These are phyloP conservation scores for Triticum urartu DNA, from an alignment of 176 grass and related monocot species.

Conservation along the genomic window DNA sequence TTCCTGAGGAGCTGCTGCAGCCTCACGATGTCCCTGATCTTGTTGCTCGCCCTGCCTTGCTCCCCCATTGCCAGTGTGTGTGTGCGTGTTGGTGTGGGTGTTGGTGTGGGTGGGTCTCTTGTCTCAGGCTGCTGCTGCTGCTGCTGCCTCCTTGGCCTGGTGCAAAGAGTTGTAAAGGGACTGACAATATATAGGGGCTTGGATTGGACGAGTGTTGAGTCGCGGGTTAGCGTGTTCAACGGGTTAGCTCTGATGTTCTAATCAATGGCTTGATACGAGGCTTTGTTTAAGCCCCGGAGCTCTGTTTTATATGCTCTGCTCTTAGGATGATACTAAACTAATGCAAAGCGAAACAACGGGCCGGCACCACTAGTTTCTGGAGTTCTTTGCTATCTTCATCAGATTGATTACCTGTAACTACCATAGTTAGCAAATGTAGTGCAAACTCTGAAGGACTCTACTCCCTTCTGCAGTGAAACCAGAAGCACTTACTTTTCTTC, in stretches of 20 bases:
- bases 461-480: background rate
- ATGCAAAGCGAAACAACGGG: background rate
- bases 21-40: conserved; percentile 56
- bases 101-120: background rate
- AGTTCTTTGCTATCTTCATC: background rate
- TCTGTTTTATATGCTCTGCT: conserved; percentile 23
- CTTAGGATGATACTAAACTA: conserved; percentile 31
- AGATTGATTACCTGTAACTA: background rate
- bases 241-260: conserved; percentile 43
- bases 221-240: background rate
- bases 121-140: conserved; percentile 12
- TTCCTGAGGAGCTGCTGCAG: conserved; percentile 53
- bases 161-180: conserved; percentile 5
- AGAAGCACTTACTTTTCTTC: background rate
- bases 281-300: conserved; percentile 11
- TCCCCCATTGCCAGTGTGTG: conserved; percentile 31
- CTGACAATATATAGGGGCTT: conserved; percentile 46
- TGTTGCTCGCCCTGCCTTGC: conserved; percentile 45
- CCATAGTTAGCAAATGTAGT: background rate
- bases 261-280: conserved; percentile 41
- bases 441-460: background rate
- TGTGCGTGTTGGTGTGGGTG: too few species aligned
- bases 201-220: background rate
- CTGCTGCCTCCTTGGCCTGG: conserved; percentile 12
- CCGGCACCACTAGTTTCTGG: background rate